Conservation (phyloP, 108 stramenopile species). For the Epipyxis sp. region DNA sequence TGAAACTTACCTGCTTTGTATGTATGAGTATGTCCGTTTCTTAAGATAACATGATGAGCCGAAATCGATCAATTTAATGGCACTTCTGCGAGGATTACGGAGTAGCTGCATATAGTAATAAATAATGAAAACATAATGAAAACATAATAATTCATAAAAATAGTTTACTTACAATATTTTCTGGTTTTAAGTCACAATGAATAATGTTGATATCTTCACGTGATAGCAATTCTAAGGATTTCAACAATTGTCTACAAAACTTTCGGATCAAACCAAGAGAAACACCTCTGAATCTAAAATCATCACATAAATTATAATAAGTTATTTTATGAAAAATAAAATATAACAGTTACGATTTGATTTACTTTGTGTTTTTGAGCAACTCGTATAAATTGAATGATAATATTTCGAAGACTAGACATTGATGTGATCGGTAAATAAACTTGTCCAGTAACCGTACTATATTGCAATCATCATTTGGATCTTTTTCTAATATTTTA, state of each 20-base stretch:
- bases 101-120: constrained; percentile 52
- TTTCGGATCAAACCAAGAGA: constrained; percentile 92
- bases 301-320: not conserved
- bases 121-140: constrained; percentile 35
- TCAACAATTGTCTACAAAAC: constrained; percentile 91
- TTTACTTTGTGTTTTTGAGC: constrained; percentile 89
- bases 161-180: constrained; percentile 69
- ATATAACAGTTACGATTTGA: constrained; percentile 1
- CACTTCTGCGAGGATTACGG: constrained; percentile 83
- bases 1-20: too few relatives aligned
- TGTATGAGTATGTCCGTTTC: constrained; percentile 92
- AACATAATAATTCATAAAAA: not conserved
- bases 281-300: constrained; percentile 64
- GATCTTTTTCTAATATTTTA: constrained; percentile 39
- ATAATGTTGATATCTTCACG: constrained; percentile 84
- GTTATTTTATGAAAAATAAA: not conserved
- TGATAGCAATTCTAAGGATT: constrained; percentile 79
- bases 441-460: constrained; percentile 86
- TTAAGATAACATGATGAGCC: constrained; percentile 69
- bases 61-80: constrained; percentile 89
- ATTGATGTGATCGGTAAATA: constrained; percentile 84
- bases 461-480: constrained; percentile 46
- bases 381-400: constrained; percentile 95
- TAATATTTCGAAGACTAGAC: constrained; percentile 93
- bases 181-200: constrained; percentile 98